Conservation (phyloP, 2,329 filamentous ascomycete genomes). For the Annulohypoxylon truncatum region DNA sequence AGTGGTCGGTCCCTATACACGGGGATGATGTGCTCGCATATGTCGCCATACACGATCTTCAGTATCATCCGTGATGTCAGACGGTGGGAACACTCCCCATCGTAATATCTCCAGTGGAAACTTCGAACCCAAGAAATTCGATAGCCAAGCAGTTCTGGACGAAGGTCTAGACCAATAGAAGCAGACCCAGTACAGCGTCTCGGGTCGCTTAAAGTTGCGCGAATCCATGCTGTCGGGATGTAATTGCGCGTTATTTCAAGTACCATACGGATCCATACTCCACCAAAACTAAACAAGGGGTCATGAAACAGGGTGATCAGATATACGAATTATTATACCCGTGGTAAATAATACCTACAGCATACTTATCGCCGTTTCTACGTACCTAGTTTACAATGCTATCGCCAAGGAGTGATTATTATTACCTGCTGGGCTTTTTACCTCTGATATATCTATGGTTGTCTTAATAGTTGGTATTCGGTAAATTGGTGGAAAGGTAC, state of each 20-base stretch:
- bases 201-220: slow-evolving; percentile 31
- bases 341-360: too few relatives aligned
- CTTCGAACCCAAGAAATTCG: neutral
- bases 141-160: slow-evolving; percentile 4
- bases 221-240: slow-evolving; percentile 23
- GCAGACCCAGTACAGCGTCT: slow-evolving; percentile 37
- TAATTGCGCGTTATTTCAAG: slow-evolving; percentile 9
- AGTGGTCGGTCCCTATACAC: neutral
- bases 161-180: slow-evolving; percentile 25
- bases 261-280: neutral
- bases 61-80: slow-evolving; percentile 13
- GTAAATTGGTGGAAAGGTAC: neutral
- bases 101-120: slow-evolving; percentile 9
- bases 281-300: slow-evolving; percentile 5
- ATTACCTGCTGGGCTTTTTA: neutral
- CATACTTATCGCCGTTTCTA: neutral
- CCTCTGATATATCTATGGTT: neutral
- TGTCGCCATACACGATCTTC: slow-evolving; percentile 22
- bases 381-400: neutral
- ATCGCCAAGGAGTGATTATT: neutral
- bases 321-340: neutral
- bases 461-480: neutral
- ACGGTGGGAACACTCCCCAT: neutral
- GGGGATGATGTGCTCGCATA: slow-evolving; percentile 7
- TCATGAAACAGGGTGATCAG: neutral